These are phyloP conservation scores for Globisporangium paddicum DNA, from an alignment of 352 stramenopile species.

Conservation along the genomic window DNA sequence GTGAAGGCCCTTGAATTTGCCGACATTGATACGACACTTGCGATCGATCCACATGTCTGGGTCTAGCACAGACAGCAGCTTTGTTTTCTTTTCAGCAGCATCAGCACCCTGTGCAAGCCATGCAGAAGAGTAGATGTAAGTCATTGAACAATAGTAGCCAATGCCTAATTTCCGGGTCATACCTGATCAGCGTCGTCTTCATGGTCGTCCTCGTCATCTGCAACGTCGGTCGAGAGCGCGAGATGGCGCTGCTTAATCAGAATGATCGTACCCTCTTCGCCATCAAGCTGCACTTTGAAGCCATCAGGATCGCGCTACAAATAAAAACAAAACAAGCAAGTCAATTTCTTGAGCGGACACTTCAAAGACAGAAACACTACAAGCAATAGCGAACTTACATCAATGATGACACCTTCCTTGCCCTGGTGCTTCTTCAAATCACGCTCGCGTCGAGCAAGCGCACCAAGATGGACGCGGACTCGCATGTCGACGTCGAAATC, in stretches of 20 bases:
- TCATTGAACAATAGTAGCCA: not conserved
- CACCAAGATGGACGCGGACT: constrained; percentile 46
- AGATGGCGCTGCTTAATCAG: constrained; percentile 57
- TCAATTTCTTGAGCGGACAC: not conserved
- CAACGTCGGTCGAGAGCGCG: constrained; percentile 22
- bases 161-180: not conserved
- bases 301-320: constrained; percentile 20
- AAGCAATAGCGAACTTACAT: constrained; percentile 23
- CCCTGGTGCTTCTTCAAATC: constrained; percentile 69
- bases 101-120: constrained; percentile 10
- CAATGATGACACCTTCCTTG: constrained; percentile 61
- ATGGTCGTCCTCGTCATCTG: constrained; percentile 33
- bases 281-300: constrained; percentile 56
- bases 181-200: constrained; percentile 24
- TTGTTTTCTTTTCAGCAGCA: constrained; percentile 35
- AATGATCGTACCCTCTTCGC: constrained; percentile 37
- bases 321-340: too few relatives aligned
- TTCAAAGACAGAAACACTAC: not conserved
- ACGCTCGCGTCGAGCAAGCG: constrained; percentile 42
- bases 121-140: not conserved
- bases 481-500: constrained; percentile 44
- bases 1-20: constrained; percentile 79
- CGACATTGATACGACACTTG: constrained; percentile 83
- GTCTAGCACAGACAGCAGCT: constrained; percentile 73
- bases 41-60: constrained; percentile 88